Conservation (phyloP, 2,329 filamentous ascomycete genomes). For the Pyrenophora graminea region DNA sequence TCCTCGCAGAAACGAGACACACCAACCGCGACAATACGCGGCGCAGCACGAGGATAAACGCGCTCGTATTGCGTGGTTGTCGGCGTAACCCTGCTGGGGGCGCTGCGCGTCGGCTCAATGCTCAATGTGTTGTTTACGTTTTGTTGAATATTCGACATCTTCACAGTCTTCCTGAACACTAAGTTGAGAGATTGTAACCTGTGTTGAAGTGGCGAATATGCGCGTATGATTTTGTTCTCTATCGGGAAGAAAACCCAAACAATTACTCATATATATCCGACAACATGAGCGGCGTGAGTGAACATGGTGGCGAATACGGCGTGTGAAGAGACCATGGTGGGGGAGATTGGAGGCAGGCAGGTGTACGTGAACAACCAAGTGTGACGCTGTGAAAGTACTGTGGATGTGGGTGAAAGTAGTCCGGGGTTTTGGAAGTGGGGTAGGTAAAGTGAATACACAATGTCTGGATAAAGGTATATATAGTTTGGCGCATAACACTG, state of each 20-base stretch:
- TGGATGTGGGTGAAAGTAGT: no score
- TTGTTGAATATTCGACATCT: not conserved
- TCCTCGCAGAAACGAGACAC: slow-evolving; percentile 1
- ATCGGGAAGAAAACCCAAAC: not conserved
- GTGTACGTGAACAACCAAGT: no score
- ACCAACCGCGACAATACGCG: not conserved
- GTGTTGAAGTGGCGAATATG: not conserved
- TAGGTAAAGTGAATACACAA: no score
- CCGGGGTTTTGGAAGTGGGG: no score
- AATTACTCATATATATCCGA: not conserved
- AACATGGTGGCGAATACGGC: not conserved
- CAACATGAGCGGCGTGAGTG: not conserved
- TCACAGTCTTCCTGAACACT: not conserved
- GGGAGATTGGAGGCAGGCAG: not conserved
- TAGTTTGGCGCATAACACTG: no score
- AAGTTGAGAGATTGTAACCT: not conserved
- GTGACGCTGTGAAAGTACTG: not conserved
- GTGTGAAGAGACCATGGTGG: not conserved
- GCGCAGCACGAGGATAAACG: not conserved
- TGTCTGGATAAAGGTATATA: no score
- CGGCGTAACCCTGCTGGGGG: no score
- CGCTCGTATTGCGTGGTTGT: slow-evolving; percentile 1
- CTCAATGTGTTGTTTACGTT: not conserved
- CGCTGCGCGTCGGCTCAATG: not conserved
- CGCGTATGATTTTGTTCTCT: no score